phyloP scores from a whole-genome alignment of 176 grass and related monocot genomes.

The Oryza glaberrima region DNA sequence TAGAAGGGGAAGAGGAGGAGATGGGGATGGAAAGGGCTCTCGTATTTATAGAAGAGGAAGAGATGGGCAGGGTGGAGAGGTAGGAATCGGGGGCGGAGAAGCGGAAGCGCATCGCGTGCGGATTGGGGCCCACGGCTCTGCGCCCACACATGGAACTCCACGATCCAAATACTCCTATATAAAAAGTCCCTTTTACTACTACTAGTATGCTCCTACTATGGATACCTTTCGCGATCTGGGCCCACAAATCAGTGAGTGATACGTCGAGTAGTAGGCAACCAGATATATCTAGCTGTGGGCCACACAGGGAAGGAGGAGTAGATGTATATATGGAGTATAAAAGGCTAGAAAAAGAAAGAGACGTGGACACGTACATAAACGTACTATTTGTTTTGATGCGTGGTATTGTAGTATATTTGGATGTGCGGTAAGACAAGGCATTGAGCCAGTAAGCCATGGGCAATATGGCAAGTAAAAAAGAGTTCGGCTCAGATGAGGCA shows the following conservation, averaged over 20 bases:
- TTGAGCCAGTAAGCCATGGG: not conserved
- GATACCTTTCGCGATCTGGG: not conserved
- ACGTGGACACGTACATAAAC: not conserved
- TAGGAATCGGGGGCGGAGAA: not conserved
- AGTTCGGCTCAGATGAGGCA: not conserved
- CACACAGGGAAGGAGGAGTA: not conserved
- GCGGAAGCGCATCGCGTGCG: not conserved
- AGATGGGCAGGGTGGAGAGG: too few relatives aligned
- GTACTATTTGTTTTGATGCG: not conserved
- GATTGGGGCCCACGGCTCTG: not conserved
- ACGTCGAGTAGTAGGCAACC: too few relatives aligned
- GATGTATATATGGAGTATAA: not conserved
- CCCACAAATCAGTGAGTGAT: not conserved
- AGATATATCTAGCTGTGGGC: not conserved
- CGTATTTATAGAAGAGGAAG: constrained; percentile 27
- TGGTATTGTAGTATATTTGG: not conserved
- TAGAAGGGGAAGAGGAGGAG: not conserved
- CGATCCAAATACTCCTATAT: not conserved
- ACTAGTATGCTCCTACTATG: not conserved
- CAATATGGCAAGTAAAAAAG: not conserved
- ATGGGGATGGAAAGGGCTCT: not conserved
- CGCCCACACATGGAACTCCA: not conserved
- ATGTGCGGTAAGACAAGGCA: not conserved
- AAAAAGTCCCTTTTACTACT: not conserved
- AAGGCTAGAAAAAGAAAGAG: not conserved